Conservation (phyloP, 208 protist genomes). For the Acanthamoeba sp. region DNA sequence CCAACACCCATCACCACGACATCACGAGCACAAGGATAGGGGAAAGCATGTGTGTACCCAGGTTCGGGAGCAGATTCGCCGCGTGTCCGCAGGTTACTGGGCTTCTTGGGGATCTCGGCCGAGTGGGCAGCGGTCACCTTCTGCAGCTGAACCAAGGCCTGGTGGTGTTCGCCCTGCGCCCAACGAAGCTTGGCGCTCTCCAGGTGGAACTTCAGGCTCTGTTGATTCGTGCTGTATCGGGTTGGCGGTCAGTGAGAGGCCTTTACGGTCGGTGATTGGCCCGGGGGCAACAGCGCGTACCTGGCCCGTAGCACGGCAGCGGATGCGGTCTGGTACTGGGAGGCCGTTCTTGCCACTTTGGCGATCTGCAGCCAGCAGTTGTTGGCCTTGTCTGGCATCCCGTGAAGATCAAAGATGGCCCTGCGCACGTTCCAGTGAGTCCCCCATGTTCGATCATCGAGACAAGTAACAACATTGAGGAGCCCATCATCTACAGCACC, state of each 20-base stretch:
- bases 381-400: constrained; percentile 56
- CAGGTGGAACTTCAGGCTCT: constrained; percentile 87
- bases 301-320: constrained; percentile 89
- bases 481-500: no score
- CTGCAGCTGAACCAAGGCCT: constrained; percentile 92
- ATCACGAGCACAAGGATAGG: no score
- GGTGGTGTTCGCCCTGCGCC: constrained; percentile 90
- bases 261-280: no score
- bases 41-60: no score
- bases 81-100: neutral
- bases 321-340: constrained; percentile 91
- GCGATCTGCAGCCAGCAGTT: constrained; percentile 90
- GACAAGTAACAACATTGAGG: no score
- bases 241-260: neutral
- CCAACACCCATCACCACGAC: no score
- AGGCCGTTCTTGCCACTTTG: constrained; percentile 90
- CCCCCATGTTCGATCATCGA: no score
- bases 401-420: constrained; percentile 58
- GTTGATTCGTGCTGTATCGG: neutral
- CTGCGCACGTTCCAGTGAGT: no score
- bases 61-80: neutral
- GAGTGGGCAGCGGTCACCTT: neutral
- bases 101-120: neutral
- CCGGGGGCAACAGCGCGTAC: neutral
- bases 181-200: constrained; percentile 93